Conservation (phyloP, 2,329 filamentous ascomycete genomes). For the Trichoderma lentiforme region DNA sequence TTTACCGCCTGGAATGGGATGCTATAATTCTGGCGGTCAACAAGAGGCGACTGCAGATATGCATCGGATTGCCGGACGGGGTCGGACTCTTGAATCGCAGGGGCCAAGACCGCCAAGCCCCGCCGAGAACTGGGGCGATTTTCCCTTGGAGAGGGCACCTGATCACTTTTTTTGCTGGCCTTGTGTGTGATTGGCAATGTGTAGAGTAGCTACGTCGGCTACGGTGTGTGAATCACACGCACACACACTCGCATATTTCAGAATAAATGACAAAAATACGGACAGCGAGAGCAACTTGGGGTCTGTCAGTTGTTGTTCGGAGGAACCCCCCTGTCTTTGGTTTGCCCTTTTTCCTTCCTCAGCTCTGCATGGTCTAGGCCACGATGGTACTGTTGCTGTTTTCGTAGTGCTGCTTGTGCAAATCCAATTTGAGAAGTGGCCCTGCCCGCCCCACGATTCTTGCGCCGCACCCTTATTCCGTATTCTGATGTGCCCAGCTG, state of each 20-base stretch:
- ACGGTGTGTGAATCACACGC: background rate
- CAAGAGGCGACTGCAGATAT: slow-evolving; percentile 1
- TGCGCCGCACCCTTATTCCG: background rate
- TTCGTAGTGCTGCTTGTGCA: background rate
- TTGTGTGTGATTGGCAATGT: slow-evolving; percentile 8
- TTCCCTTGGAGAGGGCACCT: slow-evolving; percentile 14
- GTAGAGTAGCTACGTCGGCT: background rate
- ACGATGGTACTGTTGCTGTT: background rate
- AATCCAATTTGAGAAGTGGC: slow-evolving; percentile 17
- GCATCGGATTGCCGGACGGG: slow-evolving; percentile 12
- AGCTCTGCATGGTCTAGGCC: background rate
- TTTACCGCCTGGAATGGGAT: slow-evolving; percentile 16
- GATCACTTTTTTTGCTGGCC: slow-evolving; percentile 15
- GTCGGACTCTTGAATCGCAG: background rate
- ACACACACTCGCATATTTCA: background rate
- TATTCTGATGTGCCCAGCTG: background rate
- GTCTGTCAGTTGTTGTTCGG: background rate
- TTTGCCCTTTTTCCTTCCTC: background rate
- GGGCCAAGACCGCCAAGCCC: slow-evolving; percentile 14
- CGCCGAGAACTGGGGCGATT: slow-evolving; percentile 13
- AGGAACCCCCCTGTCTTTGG: background rate
- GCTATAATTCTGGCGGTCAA: slow-evolving; percentile 15
- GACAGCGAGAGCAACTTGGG: background rate
- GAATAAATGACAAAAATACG: background rate
- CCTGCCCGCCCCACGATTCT: slow-evolving; percentile 12